Base-by-base conservation (phyloP, 192 early-diverging fungal genomes). In the Coemansia aciculifera region DNA sequence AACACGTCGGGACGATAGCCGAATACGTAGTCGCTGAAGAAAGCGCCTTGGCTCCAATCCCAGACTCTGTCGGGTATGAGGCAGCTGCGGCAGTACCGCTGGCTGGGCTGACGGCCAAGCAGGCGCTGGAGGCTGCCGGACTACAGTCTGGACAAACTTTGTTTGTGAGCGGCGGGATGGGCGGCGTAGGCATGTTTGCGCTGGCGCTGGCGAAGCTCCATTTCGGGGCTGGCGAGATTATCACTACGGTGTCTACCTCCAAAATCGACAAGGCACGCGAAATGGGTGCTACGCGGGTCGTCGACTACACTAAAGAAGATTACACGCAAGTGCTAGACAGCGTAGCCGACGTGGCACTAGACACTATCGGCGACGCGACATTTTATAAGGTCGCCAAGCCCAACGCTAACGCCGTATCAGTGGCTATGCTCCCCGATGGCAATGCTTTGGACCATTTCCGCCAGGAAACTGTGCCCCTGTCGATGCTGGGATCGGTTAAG, bases 171-270 rank as follows among this genome's bases (percentile, higher is more conserved):
- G 88, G 71, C 6, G 88, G 88, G 0, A 69, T 86, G 57, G 85
- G 85, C 51, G 86, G 87, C 31, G 79, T 87, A 19, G 88, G 86
- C 5, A 72, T 73, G 70, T 79, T 87, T 65, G 88, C 73, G 5
- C 63, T 88, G 10, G 54, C 60, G 3, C 59, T 87, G 39, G 83
- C 84, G 13, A 73, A 78, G 60, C 74, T 72, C 23, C 59, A 77
- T 29, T 87, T 85, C 51, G 57, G 54, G 0, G 83, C 75, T 0
- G 31, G 49, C 2, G 73, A 68, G 5, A 75, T 89, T n/a, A 79
- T 76, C 9, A 79, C 86, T 12, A 89, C 88, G 0, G 87, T 83
- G 24, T 85, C 79, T 21, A 60, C 83, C 0, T 59, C 15, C 34
- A 88, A 89, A 32, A 24, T 67, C 8, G 82, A 86, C 15, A 67